Evolutionary conservation across 169 alveolate genomes (phyloP).

Genomic region (Perkinsus chesapeaki): DNA sequence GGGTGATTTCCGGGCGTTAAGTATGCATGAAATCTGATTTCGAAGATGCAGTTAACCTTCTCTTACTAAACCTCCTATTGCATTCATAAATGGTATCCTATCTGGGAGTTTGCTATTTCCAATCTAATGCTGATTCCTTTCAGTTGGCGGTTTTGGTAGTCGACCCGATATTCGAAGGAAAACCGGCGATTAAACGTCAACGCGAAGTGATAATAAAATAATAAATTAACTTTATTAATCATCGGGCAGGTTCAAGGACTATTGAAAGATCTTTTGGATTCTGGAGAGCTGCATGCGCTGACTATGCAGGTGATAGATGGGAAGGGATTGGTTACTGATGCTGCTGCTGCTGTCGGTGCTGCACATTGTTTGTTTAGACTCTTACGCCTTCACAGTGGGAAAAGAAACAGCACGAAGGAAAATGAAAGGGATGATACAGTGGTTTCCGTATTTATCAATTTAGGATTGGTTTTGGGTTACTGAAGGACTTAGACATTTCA

Average conservation of each 20-base stretch:
- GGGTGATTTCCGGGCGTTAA: background rate
- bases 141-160: background rate
- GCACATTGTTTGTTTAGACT: background rate
- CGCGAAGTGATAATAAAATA: background rate
- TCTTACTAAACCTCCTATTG: too few species aligned
- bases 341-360: background rate
- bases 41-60: background rate
- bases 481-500: background rate
- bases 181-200: background rate
- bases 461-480: too few species aligned
- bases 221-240: too few species aligned
- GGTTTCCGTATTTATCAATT: too few species aligned
- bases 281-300: background rate
- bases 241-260: background rate
- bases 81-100: too few species aligned
- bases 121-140: background rate
- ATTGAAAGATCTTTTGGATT: background rate
- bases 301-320: background rate
- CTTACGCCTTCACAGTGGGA: background rate
- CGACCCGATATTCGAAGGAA: background rate
- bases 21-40: background rate
- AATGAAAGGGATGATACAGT: too few species aligned
- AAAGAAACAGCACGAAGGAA: background rate
- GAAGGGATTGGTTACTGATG: background rate
- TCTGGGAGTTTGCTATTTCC: background rate